Evolutionary conservation across 176 grass and related monocot species (phyloP).

Genomic region (Puccinellia tenuiflora): DNA sequence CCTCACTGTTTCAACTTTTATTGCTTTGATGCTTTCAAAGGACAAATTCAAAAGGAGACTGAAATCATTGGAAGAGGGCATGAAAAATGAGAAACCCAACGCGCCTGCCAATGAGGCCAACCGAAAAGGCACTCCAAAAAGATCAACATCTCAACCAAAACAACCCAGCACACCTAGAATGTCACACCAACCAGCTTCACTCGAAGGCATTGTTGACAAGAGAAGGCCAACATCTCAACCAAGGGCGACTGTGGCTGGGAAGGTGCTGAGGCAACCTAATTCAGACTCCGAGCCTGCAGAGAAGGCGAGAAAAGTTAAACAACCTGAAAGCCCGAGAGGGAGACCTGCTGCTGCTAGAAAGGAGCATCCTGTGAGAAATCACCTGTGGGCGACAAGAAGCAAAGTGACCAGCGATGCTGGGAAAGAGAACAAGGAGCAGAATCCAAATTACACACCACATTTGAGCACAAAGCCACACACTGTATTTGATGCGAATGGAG

Average conservation of each 20-base stretch:
- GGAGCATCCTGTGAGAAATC: slow-evolving; percentile 31
- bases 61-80: slow-evolving; percentile 63
- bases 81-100: slow-evolving; percentile 41
- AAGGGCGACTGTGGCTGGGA: slow-evolving; percentile 26
- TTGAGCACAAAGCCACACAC: slow-evolving; percentile 4
- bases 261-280: slow-evolving; percentile 47
- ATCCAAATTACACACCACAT: slow-evolving; percentile 21
- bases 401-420: slow-evolving; percentile 25
- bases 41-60: slow-evolving; percentile 75
- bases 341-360: slow-evolving; percentile 2
- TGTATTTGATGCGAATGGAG: not conserved
- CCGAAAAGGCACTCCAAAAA: slow-evolving; percentile 34
- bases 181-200: slow-evolving; percentile 14
- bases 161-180: slow-evolving; percentile 28
- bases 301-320: slow-evolving; percentile 19
- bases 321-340: slow-evolving; percentile 22
- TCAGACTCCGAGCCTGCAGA: slow-evolving; percentile 30
- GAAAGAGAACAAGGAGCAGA: slow-evolving; percentile 59
- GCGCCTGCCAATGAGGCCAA: slow-evolving; percentile 36
- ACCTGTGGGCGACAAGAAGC: slow-evolving; percentile 29
- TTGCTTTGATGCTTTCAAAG: slow-evolving; percentile 42
- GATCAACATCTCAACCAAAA: slow-evolving; percentile 49
- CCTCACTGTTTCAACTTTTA: not conserved
- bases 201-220: slow-evolving; percentile 30
- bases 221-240: slow-evolving; percentile 43